Evolutionary conservation across 805 yeast species (phyloP).

Genomic region (Saccharomyces mikatae): DNA sequence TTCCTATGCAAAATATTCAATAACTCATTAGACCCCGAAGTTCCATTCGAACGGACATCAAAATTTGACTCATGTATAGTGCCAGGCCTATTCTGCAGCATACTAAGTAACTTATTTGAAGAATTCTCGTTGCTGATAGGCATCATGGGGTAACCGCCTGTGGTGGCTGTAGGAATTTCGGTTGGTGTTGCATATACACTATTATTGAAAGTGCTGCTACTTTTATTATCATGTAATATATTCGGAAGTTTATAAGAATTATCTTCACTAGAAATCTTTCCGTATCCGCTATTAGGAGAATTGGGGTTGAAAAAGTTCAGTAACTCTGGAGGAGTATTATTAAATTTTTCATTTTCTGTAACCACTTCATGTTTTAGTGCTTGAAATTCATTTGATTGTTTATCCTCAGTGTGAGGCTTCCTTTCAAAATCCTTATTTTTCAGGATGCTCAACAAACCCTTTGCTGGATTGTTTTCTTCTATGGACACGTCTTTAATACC

Average conservation of each 20-base stretch:
- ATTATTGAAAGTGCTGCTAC: not conserved
- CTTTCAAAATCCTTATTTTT: not conserved
- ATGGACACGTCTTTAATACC: not conserved
- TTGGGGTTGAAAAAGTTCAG: not conserved
- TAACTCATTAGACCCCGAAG: slow-evolving; percentile 18
- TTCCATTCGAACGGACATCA: not conserved
- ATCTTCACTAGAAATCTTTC: not conserved
- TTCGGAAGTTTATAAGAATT: slow-evolving; percentile 1
- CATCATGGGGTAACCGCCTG: not conserved
- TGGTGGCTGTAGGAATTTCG: not conserved
- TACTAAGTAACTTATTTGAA: slow-evolving; percentile 2
- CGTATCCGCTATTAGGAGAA: not conserved
- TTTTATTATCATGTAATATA: slow-evolving; percentile 6
- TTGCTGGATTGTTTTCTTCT: slow-evolving; percentile 4
- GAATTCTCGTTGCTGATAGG: not conserved
- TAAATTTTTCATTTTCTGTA: not conserved
- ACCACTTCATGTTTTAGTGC: not conserved
- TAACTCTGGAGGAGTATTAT: not conserved
- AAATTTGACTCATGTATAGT: slow-evolving; percentile 1
- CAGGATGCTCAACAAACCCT: slow-evolving; percentile 9
- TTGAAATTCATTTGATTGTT: slow-evolving; percentile 1
- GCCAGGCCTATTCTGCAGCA: slow-evolving; percentile 1
- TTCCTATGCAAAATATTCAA: slow-evolving; percentile 19
- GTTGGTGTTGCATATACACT: not conserved
- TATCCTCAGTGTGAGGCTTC: not conserved